Evolutionary conservation across 768 basidiomycete genomes (phyloP).

Genomic region (Lactifluus volemus): DNA sequence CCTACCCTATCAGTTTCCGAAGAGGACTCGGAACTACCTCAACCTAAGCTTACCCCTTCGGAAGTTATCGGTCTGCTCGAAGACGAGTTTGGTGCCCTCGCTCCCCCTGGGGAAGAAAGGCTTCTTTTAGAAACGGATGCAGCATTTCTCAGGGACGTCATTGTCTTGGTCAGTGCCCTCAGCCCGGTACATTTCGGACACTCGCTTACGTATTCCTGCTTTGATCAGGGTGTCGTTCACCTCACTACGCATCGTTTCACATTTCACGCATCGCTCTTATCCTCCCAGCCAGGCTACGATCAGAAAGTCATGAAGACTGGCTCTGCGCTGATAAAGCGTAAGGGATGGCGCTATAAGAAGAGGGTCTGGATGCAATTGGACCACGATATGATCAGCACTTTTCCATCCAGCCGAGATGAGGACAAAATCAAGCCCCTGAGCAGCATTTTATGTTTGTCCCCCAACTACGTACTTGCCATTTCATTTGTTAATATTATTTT

Average conservation of each 20-base stretch:
- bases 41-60: constrained; percentile 34
- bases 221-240: constrained; percentile 45
- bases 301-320: constrained; percentile 41
- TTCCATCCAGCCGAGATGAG: constrained; percentile 44
- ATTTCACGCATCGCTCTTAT: constrained; percentile 55
- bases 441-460: constrained; percentile 40
- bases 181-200: neutral
- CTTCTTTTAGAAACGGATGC: constrained; percentile 47
- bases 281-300: constrained; percentile 30
- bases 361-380: constrained; percentile 57
- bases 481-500: neutral
- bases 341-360: constrained; percentile 36
- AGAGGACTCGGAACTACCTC: constrained; percentile 20
- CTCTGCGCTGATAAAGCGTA: constrained; percentile 38
- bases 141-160: constrained; percentile 39
- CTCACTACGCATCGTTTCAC: constrained; percentile 56
- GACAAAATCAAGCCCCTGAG: constrained; percentile 46
- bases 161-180: constrained; percentile 35
- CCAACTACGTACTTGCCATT: neutral
- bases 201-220: constrained; percentile 3
- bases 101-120: constrained; percentile 37
- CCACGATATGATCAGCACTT: constrained; percentile 51
- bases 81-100: constrained; percentile 49
- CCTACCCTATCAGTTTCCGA: neutral
- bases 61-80: constrained; percentile 43